Evolutionary conservation across 2,329 filamentous ascomycete species (phyloP), one percentile per base, ranked within the genome.

Genomic region (Cephalotrichum gorgonifer): DNA sequence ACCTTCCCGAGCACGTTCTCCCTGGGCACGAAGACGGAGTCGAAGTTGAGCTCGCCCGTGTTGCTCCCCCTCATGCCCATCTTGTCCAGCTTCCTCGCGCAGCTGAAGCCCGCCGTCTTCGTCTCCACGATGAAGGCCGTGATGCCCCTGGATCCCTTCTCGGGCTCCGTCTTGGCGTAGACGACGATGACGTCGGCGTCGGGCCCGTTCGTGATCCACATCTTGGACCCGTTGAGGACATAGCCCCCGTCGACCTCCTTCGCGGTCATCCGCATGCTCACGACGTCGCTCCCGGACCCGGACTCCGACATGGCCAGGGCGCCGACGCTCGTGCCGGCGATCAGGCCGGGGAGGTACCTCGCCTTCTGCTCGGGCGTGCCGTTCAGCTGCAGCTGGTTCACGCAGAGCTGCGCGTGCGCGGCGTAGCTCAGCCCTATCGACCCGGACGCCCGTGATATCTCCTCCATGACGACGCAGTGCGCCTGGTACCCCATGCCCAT

Each of bases 131-230:
- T 76, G 69, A 97, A 96, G 7, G 91, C 91, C 1, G 91, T 95
- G 64, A 98, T 95, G 50, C 93, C 93, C 69, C 91, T 95, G 54
- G 85, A 88, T 2, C 73, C 88, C 52, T 79, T 82, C 12, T 83
- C 77, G 1, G 90, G 90, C 51, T 83, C 77, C 1, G 91, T 96
- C 74, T 97, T 97, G 48, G 91, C 91, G 65, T 98, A 98, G n/a
- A 98, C 89, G 49, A 98, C 81, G 49, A 97, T 83, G 39, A 85
- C 75, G 64, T 95, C 79, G n/a, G 93, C 93, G 62, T 97, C 90
- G 1, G 91, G 91, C 4, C 91, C 88, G 67, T 98, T 98, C 53
- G 91, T 98, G 63, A 98, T 98, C 91, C 91, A 98, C 91, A 97
- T 96, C 75, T 98, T 96, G 52, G 84, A 87, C 28, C 90, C 91